These are phyloP conservation scores for Penicillium digitatum DNA, from an alignment of 2,329 filamentous ascomycete species.

Conservation along the genomic window DNA sequence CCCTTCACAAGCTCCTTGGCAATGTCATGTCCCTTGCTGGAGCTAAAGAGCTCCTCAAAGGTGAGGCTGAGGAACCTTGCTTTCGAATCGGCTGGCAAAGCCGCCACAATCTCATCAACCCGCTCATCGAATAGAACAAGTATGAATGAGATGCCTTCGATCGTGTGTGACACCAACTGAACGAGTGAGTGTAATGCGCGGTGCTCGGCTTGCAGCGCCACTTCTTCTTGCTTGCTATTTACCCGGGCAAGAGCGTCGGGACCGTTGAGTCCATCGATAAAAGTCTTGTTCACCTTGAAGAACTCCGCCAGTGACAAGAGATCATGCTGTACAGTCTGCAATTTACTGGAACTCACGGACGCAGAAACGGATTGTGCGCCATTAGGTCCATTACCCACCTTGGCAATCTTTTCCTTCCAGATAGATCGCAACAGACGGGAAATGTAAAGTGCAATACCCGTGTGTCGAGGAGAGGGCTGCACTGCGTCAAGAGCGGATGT, in stretches of 20 bases:
- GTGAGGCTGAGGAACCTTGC: conserved; percentile 71
- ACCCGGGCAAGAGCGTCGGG: conserved; percentile 77
- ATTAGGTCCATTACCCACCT: conserved; percentile 50
- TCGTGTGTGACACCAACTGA: conserved; percentile 80
- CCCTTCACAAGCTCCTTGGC: conserved; percentile 94
- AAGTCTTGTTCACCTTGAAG: conserved; percentile 77
- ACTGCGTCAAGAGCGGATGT: conserved; percentile 75
- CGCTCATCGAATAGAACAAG: conserved; percentile 91
- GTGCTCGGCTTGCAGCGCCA: conserved; percentile 89
- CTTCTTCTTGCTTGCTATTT: conserved; percentile 80
- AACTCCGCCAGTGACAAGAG: conserved; percentile 76
- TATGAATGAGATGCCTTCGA: conserved; percentile 95
- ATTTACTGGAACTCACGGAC: conserved; percentile 62
- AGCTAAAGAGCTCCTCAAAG: conserved; percentile 82
- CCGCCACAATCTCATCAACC: conserved; percentile 77
- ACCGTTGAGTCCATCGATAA: conserved; percentile 91
- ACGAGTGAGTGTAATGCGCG: conserved; percentile 84
- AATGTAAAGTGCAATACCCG: conserved; percentile 82
- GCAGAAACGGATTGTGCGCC: conserved; percentile 63
- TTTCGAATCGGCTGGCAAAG: conserved; percentile 67
- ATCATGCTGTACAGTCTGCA: conserved; percentile 74
- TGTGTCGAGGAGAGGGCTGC: conserved; percentile 80
- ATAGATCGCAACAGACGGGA: conserved; percentile 81
- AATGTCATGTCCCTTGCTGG: conserved; percentile 73
- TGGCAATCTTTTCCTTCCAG: conserved; percentile 77